These are phyloP conservation scores for Rhodotorula sp. DNA, from an alignment of 1,284 basidiomycete species.

Conservation along the genomic window DNA sequence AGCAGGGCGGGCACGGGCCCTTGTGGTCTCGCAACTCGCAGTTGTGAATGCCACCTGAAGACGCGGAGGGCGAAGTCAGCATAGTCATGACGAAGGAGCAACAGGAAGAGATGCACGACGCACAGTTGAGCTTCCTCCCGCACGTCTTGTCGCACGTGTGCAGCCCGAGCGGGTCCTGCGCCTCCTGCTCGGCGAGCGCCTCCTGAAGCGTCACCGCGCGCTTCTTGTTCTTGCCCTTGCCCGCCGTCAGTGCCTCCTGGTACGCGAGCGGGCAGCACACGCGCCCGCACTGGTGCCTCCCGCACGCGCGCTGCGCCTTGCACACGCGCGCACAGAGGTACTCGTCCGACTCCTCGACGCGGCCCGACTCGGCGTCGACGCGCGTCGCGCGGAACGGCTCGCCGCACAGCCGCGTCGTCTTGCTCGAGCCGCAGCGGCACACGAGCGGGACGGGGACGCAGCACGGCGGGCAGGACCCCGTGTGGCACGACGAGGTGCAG, in stretches of 20 bases:
- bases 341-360: constrained; percentile 53
- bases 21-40: constrained; percentile 74
- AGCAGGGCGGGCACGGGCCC: constrained; percentile 71
- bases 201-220: constrained; percentile 5
- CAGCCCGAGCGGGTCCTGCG: constrained; percentile 42
- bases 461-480: constrained; percentile 60
- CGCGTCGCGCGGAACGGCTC: constrained; percentile 19
- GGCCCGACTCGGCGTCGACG: constrained; percentile 22
- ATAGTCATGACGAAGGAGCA: neutral
- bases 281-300: constrained; percentile 76
- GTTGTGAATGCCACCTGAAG: constrained; percentile 43
- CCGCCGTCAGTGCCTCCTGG: constrained; percentile 55
- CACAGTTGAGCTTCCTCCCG: constrained; percentile 46
- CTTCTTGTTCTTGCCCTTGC: constrained; percentile 45
- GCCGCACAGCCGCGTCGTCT: constrained; percentile 33
- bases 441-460: constrained; percentile 38
- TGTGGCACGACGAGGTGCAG: constrained; percentile 62
- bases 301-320: constrained; percentile 58
- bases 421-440: constrained; percentile 45
- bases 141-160: constrained; percentile 43
- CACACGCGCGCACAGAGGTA: constrained; percentile 78
- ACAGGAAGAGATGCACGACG: neutral
- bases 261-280: constrained; percentile 80
- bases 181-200: constrained; percentile 29
- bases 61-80: neutral